phyloP scores from a whole-genome alignment of 2,329 filamentous ascomycete species.

The Aspergillus sp. region DNA sequence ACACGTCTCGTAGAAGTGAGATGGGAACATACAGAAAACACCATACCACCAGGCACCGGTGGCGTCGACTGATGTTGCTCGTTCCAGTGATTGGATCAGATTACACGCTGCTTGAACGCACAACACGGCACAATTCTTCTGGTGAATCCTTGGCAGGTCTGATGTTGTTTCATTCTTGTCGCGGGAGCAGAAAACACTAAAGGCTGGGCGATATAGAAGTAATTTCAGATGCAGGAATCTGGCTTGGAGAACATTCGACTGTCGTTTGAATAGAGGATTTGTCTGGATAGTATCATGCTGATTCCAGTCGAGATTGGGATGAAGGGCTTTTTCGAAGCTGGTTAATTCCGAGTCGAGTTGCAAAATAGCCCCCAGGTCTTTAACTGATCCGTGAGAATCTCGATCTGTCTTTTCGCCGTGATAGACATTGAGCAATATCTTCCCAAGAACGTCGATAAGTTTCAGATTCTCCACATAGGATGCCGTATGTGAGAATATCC shows the following conservation, averaged over 20 bases:
- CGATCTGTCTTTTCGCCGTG: neutral
- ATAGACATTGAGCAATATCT: neutral
- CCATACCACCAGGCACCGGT: conserved; percentile 8
- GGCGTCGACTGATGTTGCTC: conserved; percentile 3
- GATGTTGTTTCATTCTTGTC: neutral
- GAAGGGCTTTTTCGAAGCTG: neutral
- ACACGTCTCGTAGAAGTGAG: neutral
- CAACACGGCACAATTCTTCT: neutral
- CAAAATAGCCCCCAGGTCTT: neutral
- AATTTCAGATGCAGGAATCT: conserved; percentile 4
- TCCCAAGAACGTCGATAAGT: neutral
- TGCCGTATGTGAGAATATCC: neutral
- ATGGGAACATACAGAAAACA: conserved; percentile 1
- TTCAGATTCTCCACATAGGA: conserved; percentile 1
- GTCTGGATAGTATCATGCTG: neutral
- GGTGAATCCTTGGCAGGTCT: neutral
- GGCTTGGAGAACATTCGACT: neutral
- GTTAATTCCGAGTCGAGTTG: neutral
- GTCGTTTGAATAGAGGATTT: neutral
- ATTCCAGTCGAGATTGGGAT: neutral
- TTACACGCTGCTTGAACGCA: conserved; percentile 5
- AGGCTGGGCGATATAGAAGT: conserved; percentile 4
- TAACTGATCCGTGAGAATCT: neutral
- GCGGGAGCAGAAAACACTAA: conserved; percentile 3
- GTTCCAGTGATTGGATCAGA: conserved; percentile 1